phyloP scores from a whole-genome alignment of 176 grass and related monocot species.

The Avena sativa region DNA sequence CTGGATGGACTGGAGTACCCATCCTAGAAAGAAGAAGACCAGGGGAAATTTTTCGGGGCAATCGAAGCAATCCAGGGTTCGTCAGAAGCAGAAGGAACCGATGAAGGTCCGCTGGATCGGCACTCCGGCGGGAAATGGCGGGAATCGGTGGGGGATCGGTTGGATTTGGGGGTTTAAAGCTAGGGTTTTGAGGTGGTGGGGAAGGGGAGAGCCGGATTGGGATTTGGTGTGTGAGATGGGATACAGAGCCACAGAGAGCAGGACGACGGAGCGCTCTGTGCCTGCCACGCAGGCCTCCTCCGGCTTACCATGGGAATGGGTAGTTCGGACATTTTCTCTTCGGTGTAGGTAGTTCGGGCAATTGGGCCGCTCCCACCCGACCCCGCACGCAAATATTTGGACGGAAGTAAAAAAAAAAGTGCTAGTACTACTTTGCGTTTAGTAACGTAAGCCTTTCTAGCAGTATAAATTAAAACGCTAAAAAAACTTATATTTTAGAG shows the following conservation, averaged over 20 bases:
- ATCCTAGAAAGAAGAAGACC: neutral
- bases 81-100: neutral
- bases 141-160: conserved; percentile 11
- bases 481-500: no score
- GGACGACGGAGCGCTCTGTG: neutral
- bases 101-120: neutral
- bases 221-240: conserved; percentile 33
- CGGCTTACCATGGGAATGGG: neutral
- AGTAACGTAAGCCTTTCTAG: no score
- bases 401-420: no score
- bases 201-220: conserved; percentile 30
- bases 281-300: conserved; percentile 4
- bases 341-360: no score
- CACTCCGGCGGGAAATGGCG: conserved; percentile 26
- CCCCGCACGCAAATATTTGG: no score
- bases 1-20: neutral
- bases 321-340: neutral
- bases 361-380: no score
- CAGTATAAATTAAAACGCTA: no score
- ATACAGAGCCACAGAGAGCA: conserved; percentile 1
- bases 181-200: conserved; percentile 26
- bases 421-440: no score
- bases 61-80: neutral
- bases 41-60: neutral
- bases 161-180: conserved; percentile 31